Conservation (phyloP, 768 basidiomycete genomes). For the Lactarius sanguifluus region DNA sequence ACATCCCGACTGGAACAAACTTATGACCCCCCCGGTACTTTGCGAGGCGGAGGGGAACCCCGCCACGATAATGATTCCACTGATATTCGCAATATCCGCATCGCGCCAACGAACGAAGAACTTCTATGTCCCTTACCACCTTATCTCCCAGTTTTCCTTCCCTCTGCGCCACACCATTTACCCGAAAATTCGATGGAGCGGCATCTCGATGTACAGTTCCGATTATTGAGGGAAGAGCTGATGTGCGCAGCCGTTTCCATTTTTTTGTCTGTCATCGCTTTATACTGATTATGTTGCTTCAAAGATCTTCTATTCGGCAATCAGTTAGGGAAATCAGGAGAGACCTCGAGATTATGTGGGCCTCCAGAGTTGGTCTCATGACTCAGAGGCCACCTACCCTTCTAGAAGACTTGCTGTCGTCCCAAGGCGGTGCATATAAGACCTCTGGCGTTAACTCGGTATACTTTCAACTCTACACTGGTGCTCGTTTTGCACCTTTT, state of each 20-base stretch:
- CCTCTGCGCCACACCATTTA: constrained; percentile 63
- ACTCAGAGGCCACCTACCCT: constrained; percentile 36
- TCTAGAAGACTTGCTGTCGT: constrained; percentile 48
- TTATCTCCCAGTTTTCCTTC: constrained; percentile 61
- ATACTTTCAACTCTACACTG: constrained; percentile 64
- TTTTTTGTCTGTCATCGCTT: background rate
- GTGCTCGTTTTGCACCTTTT: constrained; percentile 47
- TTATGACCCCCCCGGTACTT: constrained; percentile 57
- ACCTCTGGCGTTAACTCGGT: constrained; percentile 46
- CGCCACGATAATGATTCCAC: constrained; percentile 69
- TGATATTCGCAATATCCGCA: constrained; percentile 56
- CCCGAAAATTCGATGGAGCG: constrained; percentile 60
- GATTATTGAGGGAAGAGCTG: constrained; percentile 70
- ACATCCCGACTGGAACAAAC: constrained; percentile 40
- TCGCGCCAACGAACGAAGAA: constrained; percentile 70
- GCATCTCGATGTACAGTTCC: constrained; percentile 71
- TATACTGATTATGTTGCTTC: background rate
- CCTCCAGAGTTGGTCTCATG: background rate
- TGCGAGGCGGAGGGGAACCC: constrained; percentile 45
- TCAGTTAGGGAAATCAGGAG: constrained; percentile 27
- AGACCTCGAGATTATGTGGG: constrained; percentile 27
- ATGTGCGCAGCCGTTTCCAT: constrained; percentile 42
- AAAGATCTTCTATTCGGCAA: constrained; percentile 29
- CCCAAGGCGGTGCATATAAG: constrained; percentile 58
- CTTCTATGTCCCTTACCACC: constrained; percentile 49